phyloP scores from a whole-genome alignment of 2,329 filamentous ascomycete genomes.

The Dactylellina parvicollis region DNA sequence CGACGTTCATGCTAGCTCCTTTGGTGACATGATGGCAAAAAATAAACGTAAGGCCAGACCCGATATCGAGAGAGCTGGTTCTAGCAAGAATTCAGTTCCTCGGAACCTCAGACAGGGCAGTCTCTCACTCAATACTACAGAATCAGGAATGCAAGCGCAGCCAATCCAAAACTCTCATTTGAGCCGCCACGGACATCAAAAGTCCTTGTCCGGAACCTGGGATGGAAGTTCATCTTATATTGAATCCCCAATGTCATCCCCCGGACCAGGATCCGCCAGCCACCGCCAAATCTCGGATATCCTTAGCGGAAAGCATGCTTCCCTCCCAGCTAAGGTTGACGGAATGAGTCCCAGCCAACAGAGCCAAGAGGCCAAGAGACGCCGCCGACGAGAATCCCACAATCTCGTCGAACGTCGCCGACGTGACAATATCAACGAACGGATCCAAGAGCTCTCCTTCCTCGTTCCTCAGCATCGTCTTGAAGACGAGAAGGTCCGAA shows the following conservation, averaged over 20 bases:
- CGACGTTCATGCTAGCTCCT: slow-evolving; percentile 48
- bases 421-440: slow-evolving; percentile 97
- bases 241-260: slow-evolving; percentile 88
- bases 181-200: slow-evolving; percentile 74
- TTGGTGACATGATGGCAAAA: slow-evolving; percentile 52
- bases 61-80: slow-evolving; percentile 49
- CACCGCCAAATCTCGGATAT: slow-evolving; percentile 87
- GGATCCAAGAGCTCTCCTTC: slow-evolving; percentile 94
- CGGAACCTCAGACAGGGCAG: slow-evolving; percentile 80
- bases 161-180: slow-evolving; percentile 76
- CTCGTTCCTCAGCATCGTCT: slow-evolving; percentile 90
- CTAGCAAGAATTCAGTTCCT: slow-evolving; percentile 65
- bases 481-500: slow-evolving; percentile 96
- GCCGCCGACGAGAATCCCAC: slow-evolving; percentile 90
- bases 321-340: slow-evolving; percentile 86
- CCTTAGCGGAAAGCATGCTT: slow-evolving; percentile 85
- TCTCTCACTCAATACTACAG: slow-evolving; percentile 76
- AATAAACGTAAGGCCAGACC: slow-evolving; percentile 57
- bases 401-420: slow-evolving; percentile 94
- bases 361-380: slow-evolving; percentile 91
- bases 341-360: slow-evolving; percentile 70
- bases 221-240: slow-evolving; percentile 88
- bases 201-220: slow-evolving; percentile 82
- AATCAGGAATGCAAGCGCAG: slow-evolving; percentile 79
- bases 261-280: slow-evolving; percentile 64